Conservation (phyloP, 1,284 basidiomycete species). For the Moesziomyces globuligerus region DNA sequence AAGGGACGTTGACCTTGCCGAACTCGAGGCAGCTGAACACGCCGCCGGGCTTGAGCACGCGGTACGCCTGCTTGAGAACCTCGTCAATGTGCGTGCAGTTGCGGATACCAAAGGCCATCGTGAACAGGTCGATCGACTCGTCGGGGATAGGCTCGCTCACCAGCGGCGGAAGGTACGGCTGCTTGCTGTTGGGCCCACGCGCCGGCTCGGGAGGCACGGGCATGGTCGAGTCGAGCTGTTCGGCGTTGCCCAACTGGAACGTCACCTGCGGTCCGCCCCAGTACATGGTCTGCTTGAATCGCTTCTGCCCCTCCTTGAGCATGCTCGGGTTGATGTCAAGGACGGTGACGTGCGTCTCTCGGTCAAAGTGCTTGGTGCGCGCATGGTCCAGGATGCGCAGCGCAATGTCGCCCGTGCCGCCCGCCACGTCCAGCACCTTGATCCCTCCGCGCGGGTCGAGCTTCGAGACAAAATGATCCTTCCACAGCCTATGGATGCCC, state of each 20-base stretch:
- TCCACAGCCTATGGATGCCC: slow-evolving; percentile 97
- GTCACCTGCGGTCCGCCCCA: slow-evolving; percentile 85
- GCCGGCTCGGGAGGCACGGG: slow-evolving; percentile 38
- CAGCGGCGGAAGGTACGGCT: slow-evolving; percentile 57
- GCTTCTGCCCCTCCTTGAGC: slow-evolving; percentile 89
- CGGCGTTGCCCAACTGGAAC: slow-evolving; percentile 94
- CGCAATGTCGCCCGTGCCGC: slow-evolving; percentile 96
- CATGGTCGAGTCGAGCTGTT: slow-evolving; percentile 72
- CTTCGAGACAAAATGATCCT: slow-evolving; percentile 84
- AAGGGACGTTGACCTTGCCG: slow-evolving; percentile 88
- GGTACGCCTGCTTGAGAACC: slow-evolving; percentile 87
- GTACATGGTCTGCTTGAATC: slow-evolving; percentile 70
- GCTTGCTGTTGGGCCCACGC: slow-evolving; percentile 51
- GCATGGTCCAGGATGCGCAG: slow-evolving; percentile 91
- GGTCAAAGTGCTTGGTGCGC: slow-evolving; percentile 77
- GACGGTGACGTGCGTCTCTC: slow-evolving; percentile 82
- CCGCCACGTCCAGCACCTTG: slow-evolving; percentile 91
- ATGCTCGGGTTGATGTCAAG: slow-evolving; percentile 96
- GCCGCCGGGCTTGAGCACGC: slow-evolving; percentile 95
- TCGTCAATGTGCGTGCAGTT: slow-evolving; percentile 94
- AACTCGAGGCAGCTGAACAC: slow-evolving; percentile 97
- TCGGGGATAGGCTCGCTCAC: slow-evolving; percentile 55
- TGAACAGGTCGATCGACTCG: slow-evolving; percentile 92
- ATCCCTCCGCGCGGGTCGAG: slow-evolving; percentile 77
- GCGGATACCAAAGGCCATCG: slow-evolving; percentile 97